These are phyloP conservation scores for Ophiostoma populinum DNA, from an alignment of 2,329 filamentous ascomycete genomes.

Conservation along the genomic window DNA sequence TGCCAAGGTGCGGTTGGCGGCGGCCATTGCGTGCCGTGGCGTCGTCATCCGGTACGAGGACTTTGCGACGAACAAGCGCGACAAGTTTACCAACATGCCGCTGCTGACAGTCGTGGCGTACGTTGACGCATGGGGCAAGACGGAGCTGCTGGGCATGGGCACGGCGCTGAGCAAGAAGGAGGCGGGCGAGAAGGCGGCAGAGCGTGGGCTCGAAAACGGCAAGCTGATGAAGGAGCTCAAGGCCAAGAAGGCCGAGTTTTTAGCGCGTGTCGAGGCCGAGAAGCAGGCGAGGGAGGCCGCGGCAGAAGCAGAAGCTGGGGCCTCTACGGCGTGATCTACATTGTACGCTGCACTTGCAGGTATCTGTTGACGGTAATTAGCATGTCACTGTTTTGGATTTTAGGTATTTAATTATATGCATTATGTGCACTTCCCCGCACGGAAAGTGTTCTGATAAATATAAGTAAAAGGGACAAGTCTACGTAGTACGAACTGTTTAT, in stretches of 20 bases:
- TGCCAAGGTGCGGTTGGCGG: conserved; percentile 35
- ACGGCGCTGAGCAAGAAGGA: conserved; percentile 50
- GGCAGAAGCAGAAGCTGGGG: background rate
- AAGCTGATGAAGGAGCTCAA: conserved; percentile 37
- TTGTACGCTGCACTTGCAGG: no score
- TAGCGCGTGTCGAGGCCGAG: conserved; percentile 16
- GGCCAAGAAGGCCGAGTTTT: conserved; percentile 29
- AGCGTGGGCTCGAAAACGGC: conserved; percentile 45
- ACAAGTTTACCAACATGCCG: conserved; percentile 34
- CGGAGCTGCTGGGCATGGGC: conserved; percentile 42
- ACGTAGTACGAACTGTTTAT: no score
- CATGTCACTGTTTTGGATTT: no score
- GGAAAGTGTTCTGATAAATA: no score
- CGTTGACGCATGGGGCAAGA: conserved; percentile 52
- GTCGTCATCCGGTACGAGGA: conserved; percentile 46
- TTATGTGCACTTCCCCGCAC: no score
- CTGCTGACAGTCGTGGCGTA: conserved; percentile 47
- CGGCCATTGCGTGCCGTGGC: conserved; percentile 35
- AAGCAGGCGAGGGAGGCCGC: background rate
- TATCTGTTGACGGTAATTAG: no score
- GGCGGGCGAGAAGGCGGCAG: conserved; percentile 50
- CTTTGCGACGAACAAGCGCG: conserved; percentile 28
- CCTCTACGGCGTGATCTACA: no score
- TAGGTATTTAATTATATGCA: no score
- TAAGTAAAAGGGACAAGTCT: no score